A percentile compares a stretch with the other conserved stretches of the same genome.
Evolutionary conservation across 2,329 filamentous ascomycete genomes (phyloP).

Genomic region (Thelonectria olida): DNA sequence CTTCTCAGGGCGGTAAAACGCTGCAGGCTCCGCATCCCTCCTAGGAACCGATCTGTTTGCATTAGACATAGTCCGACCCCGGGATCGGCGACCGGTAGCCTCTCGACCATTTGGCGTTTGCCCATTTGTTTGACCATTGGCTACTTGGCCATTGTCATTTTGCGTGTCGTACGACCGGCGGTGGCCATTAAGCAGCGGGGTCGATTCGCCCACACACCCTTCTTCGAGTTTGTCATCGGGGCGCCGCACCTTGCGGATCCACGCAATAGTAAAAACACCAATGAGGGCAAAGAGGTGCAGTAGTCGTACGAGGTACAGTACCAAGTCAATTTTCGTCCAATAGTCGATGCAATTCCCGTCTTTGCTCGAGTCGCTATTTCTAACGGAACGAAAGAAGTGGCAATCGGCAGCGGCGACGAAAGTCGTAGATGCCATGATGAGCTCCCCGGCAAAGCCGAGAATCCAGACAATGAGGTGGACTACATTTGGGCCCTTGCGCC

Average conservation of each 20-base stretch:
- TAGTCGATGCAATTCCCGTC: conserved; percentile 46
- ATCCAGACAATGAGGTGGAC: conserved; percentile 85
- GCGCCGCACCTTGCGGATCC: conserved; percentile 52
- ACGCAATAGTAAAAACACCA: conserved; percentile 55
- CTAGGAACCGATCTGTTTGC: conserved; percentile 47
- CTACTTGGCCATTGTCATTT: conserved; percentile 42
- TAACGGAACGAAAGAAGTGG: conserved; percentile 64
- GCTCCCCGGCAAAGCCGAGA: conserved; percentile 76
- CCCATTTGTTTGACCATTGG: conserved; percentile 33
- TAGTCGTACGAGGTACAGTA: conserved; percentile 74
- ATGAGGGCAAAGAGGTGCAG: conserved; percentile 70
- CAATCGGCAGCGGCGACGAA: conserved; percentile 73
- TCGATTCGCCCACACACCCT: conserved; percentile 63
- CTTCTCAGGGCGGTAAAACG: conserved; percentile 89
- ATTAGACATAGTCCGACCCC: conserved; percentile 49
- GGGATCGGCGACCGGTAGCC: conserved; percentile 43
- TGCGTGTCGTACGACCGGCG: conserved; percentile 48
- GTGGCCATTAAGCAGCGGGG: conserved; percentile 67
- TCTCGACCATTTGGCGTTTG: conserved; percentile 33
- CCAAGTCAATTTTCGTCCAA: conserved; percentile 66
- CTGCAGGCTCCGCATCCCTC: conserved; percentile 69
- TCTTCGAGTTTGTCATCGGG: conserved; percentile 51
- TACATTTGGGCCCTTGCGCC: conserved; percentile 79
- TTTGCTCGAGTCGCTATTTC: conserved; percentile 35
- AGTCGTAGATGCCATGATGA: conserved; percentile 75